Evolutionary conservation across 2,329 filamentous ascomycete species (phyloP), one percentile per base, ranked within the genome.

Genomic region (Epichloe festucae): DNA sequence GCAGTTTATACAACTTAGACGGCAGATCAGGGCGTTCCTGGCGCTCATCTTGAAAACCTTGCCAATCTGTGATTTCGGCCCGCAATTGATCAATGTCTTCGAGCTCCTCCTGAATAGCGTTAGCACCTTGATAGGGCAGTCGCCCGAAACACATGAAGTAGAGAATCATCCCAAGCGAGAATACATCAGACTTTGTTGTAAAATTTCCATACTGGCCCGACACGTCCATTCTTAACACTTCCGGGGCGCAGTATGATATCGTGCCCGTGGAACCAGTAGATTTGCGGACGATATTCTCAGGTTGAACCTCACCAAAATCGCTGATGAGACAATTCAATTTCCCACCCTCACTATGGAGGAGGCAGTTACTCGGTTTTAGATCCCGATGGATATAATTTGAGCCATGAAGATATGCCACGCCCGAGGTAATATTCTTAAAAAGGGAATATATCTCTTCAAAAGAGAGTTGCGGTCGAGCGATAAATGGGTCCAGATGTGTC

Each of bases 381-480:
- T 98, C 93, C 52, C 93, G 83, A 63, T 98, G 93, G 31, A 98
- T 94, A 65, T 96, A 98, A 58, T 89, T 91, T 59, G 91, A 87
- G 2, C 78, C 78, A 62, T 98, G 93, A 0, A 98, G 76, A 63
- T 96, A 91, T 44, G 89, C 86, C 17, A 98, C 73, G 0, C 93
- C 93, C 0, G 89, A 90, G 0, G 91, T 93, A 55, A 98, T 91
- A 63, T 98, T 93, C 62, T 85, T 87, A 73, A 98, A 98, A 98
- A 55, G 97, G 86, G 90, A 94, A 67, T 95, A 96, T 23, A 98
- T 97, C 60, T 97, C 87, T 54, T 97, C 91, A 54, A 96, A 87
- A 0, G 81, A 76, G 31, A 81, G 65, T 15, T 68, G 70, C 1
- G 72, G 71, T 46, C 68, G 70, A 17, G 67, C 60, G 3, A 59